A percentile compares a stretch with the other conserved stretches of the same genome.
Conservation (phyloP, 2,329 filamentous ascomycete genomes). For the Didymella pinodella region DNA sequence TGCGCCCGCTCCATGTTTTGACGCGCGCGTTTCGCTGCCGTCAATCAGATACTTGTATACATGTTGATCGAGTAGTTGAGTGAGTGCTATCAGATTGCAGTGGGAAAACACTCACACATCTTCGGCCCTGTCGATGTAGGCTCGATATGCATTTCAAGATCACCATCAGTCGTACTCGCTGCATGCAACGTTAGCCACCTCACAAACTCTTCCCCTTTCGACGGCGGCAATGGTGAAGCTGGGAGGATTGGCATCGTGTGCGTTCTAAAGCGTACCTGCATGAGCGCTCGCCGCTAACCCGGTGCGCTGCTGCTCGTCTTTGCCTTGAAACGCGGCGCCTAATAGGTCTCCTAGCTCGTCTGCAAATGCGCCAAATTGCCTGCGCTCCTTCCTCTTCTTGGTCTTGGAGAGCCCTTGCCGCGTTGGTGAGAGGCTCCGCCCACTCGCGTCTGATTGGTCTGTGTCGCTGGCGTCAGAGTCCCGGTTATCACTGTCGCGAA, state of each 20-base stretch:
- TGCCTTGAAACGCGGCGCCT: constrained; percentile 27
- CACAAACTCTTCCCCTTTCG: not conserved
- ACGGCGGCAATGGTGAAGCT: not conserved
- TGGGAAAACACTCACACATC: constrained; percentile 28
- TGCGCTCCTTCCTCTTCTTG: constrained; percentile 32
- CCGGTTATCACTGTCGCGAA: constrained; percentile 25
- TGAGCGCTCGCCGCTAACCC: constrained; percentile 6
- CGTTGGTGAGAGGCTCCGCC: constrained; percentile 30
- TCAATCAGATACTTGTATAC: not conserved
- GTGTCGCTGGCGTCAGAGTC: constrained; percentile 32
- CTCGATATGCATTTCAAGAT: constrained; percentile 25
- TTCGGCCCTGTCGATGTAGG: constrained; percentile 23
- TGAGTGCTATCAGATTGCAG: not conserved
- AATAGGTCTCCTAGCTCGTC: constrained; percentile 31
- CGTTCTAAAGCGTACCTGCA: constrained; percentile 20
- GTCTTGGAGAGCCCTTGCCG: constrained; percentile 23
- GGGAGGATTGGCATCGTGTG: not conserved
- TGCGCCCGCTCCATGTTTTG: constrained; percentile 34
- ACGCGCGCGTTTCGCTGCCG: constrained; percentile 28
- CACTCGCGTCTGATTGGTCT: constrained; percentile 37
- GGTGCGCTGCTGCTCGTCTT: constrained; percentile 5
- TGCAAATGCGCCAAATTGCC: constrained; percentile 31
- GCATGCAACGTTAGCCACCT: constrained; percentile 2
- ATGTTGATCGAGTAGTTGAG: too few species aligned
- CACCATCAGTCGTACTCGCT: constrained; percentile 11